A percentile compares a stretch with the other conserved stretches of the same genome.
phyloP scores from a whole-genome alignment of 371 early-diverging fungal species.

The Saksenaea vasiformis region DNA sequence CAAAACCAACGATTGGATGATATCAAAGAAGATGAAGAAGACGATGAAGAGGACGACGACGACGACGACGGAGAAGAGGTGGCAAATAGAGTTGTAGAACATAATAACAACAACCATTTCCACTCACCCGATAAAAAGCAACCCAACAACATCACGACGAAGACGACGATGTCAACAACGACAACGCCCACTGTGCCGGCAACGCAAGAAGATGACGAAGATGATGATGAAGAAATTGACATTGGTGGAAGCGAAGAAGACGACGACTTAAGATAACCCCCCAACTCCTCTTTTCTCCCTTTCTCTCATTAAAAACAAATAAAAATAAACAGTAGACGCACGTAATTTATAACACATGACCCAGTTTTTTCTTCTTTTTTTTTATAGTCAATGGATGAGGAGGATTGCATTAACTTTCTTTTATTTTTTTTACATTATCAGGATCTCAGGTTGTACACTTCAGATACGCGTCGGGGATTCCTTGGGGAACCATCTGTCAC shows the following conservation, averaged over 20 bases:
- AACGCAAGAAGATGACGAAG: constrained; percentile 53
- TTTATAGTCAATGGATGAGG: constrained; percentile 2
- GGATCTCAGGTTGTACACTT: constrained; percentile 41
- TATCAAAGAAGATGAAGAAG: constrained; percentile 7
- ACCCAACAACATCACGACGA: not conserved
- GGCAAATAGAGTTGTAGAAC: constrained; percentile 17
- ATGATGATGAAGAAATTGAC: constrained; percentile 57
- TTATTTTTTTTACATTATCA: not conserved
- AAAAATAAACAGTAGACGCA: no score
- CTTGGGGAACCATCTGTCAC: constrained; percentile 18
- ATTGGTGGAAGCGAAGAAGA: constrained; percentile 67
- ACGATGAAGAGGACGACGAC: constrained; percentile 6
- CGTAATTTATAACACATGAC: no score
- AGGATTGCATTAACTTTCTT: not conserved
- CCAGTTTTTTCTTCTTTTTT: no score
- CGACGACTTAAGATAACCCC: constrained; percentile 59
- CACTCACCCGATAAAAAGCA: not conserved
- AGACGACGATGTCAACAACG: not conserved
- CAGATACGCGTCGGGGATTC: constrained; percentile 45
- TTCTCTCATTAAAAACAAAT: no score
- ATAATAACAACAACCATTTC: constrained; percentile 7
- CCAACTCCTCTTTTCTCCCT: no score
- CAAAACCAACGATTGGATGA: not conserved
- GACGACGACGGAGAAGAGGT: constrained; percentile 5
- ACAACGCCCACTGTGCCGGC: not conserved